A percentile compares a stretch with the other conserved stretches of the same genome.
phyloP scores from a whole-genome alignment of 2,329 filamentous ascomycete genomes.

The Botrytis byssoidea region DNA sequence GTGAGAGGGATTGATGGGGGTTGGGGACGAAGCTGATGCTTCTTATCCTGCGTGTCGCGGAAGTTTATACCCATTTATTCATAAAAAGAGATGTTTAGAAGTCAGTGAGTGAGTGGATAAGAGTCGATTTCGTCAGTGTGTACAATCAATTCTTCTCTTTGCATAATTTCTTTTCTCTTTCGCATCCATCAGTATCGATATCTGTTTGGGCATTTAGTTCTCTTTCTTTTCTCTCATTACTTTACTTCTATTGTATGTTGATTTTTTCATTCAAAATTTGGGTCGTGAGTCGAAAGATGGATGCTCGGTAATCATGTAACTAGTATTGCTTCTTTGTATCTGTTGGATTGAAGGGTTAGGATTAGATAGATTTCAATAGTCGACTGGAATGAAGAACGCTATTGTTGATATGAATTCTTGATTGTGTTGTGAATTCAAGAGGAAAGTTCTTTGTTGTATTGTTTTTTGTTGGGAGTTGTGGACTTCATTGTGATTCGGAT shows the following conservation, averaged over 20 bases:
- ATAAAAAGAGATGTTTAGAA: conserved; percentile 1
- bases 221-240: not conserved
- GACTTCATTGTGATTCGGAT: not conserved
- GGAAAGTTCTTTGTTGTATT: not conserved
- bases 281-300: not conserved
- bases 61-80: conserved; percentile 1
- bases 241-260: conserved; percentile 7
- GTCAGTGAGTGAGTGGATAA: not conserved
- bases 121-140: not conserved
- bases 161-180: not conserved
- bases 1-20: conserved; percentile 43
- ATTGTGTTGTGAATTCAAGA: too few relatives aligned
- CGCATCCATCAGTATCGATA: not conserved
- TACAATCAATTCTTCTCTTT: not conserved
- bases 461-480: not conserved
- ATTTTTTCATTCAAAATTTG: not conserved
- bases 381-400: not conserved
- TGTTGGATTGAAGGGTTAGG: not conserved
- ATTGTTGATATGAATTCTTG: not conserved
- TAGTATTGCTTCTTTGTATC: not conserved
- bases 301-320: not conserved
- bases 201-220: not conserved
- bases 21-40: conserved; percentile 19
- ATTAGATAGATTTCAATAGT: conserved; percentile 5
- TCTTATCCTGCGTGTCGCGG: not conserved